Evolutionary conservation across 495 filamentous ascomycete genomes (phyloP).

Genomic region (Friedmanniomyces simplex): DNA sequence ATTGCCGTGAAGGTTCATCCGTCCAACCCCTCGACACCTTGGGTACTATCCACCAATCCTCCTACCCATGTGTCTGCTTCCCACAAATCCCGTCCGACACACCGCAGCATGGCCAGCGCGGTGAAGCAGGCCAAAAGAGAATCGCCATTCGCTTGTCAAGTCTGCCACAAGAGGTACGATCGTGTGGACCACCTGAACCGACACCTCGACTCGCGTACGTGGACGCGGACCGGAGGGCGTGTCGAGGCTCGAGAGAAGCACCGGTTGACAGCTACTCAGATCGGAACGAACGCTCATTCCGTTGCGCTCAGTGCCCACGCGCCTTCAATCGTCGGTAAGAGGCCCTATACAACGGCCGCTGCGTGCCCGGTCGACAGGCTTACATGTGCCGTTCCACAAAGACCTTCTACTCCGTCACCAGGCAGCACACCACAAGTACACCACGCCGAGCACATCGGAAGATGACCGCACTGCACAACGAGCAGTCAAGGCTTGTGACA

Average conservation of each 20-base stretch:
- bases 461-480: background rate
- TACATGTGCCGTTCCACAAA: background rate
- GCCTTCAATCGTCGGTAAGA: slow-evolving; percentile 5
- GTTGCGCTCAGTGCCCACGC: background rate
- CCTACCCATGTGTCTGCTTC: background rate
- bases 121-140: background rate
- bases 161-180: slow-evolving; percentile 16
- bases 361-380: background rate
- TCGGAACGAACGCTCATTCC: slow-evolving; percentile 1
- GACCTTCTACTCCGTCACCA: slow-evolving; percentile 1
- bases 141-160: slow-evolving; percentile 6
- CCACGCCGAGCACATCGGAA: background rate
- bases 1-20: too few species aligned
- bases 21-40: too few species aligned
- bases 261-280: background rate
- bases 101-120: background rate
- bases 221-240: background rate
- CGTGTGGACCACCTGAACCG: slow-evolving; percentile 21
- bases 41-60: too few species aligned
- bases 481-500: slow-evolving; percentile 19
- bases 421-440: background rate
- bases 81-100: background rate
- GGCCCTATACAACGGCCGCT: too few species aligned
- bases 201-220: slow-evolving; percentile 15
- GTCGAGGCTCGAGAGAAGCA: background rate